These are phyloP conservation scores for Tephrocybe sp. DNA, from an alignment of 768 basidiomycete species.

Conservation along the genomic window DNA sequence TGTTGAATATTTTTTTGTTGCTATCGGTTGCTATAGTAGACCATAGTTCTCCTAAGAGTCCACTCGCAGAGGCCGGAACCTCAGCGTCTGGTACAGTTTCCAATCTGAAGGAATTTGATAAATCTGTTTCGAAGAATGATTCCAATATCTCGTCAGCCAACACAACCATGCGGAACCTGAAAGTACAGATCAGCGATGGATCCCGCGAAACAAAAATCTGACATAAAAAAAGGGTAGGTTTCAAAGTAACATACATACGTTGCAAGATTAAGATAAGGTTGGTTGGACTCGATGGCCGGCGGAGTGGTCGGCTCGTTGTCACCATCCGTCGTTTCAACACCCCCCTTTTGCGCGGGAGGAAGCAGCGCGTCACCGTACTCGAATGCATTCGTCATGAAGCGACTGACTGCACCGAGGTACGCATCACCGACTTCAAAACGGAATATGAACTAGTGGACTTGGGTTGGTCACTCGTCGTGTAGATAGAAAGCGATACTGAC, in stretches of 20 bases:
- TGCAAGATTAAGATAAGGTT: slow-evolving; percentile 89
- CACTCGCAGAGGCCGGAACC: slow-evolving; percentile 52
- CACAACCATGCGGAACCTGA: slow-evolving; percentile 96
- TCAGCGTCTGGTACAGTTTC: slow-evolving; percentile 69
- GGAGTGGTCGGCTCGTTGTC: slow-evolving; percentile 34
- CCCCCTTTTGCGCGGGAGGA: slow-evolving; percentile 40
- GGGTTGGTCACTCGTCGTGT: background rate
- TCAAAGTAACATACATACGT: slow-evolving; percentile 47
- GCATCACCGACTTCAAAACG: slow-evolving; percentile 95
- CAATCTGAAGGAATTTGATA: slow-evolving; percentile 84
- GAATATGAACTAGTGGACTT: slow-evolving; percentile 82
- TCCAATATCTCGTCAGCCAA: slow-evolving; percentile 95
- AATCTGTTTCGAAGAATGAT: slow-evolving; percentile 92
- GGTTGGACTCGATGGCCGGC: slow-evolving; percentile 63
- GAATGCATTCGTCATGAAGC: slow-evolving; percentile 97
- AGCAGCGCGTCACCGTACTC: slow-evolving; percentile 96
- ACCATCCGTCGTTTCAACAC: slow-evolving; percentile 7
- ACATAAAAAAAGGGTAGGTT: background rate
- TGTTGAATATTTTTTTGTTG: slow-evolving; percentile 92
- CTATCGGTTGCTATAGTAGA: slow-evolving; percentile 86
- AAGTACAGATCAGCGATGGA: slow-evolving; percentile 7
- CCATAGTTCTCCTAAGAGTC: slow-evolving; percentile 81
- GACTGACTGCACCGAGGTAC: slow-evolving; percentile 92
- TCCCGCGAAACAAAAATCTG: background rate
- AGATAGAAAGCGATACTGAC: slow-evolving; percentile 40